Base-by-base conservation (phyloP, 192 early-diverging fungal species). In the Podochytrium sp. region DNA sequence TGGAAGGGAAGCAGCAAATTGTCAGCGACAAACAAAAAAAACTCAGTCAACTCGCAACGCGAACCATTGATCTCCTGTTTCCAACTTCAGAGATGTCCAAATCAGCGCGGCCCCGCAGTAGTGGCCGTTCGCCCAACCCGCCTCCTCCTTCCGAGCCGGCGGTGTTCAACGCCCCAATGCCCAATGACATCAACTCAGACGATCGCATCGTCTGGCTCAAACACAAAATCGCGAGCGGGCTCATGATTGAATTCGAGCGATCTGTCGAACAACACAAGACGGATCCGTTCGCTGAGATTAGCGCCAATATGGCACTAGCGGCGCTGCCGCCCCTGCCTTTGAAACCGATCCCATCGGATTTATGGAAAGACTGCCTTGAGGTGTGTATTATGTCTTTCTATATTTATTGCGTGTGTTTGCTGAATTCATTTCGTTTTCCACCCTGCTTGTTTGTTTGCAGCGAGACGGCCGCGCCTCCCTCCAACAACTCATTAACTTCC, bases 301-400 rank as follows among this genome's bases (percentile, higher is more conserved):
- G n/a, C n/a, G n/a, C n/a, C n/a, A n/a, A n/a, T n/a, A n/a, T n/a
- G n/a, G n/a, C n/a, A n/a, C 14, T 43, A 38, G 42, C 10, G 23
- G 40, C 16, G 10, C 14, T 65, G 18, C 63, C 63, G 42, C 4
- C 37, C 6, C 38, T 47, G 18, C 63, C 63, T 14, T 14, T 38
- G 27, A 65, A 65, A 30, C 42, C 75, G 7, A 23, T 20, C 3
- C 64, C 68, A 18, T 27, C 49, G 3, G 86, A 87, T 57, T 37
- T 84, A 34, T 87, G 85, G 71, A 38, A 41, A 37, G 86, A 85
- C 27, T 87, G n/a, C n/a, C n/a, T n/a, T n/a, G n/a, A n/a, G n/a
- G n/a, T n/a, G n/a, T n/a, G n/a, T n/a, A n/a, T n/a, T n/a, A n/a
- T n/a, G n/a, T n/a, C n/a, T n/a, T n/a, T n/a, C n/a, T n/a, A n/a